Base-by-base conservation (phyloP, 1,284 basidiomycete genomes). In the Ustilago trichophora region DNA sequence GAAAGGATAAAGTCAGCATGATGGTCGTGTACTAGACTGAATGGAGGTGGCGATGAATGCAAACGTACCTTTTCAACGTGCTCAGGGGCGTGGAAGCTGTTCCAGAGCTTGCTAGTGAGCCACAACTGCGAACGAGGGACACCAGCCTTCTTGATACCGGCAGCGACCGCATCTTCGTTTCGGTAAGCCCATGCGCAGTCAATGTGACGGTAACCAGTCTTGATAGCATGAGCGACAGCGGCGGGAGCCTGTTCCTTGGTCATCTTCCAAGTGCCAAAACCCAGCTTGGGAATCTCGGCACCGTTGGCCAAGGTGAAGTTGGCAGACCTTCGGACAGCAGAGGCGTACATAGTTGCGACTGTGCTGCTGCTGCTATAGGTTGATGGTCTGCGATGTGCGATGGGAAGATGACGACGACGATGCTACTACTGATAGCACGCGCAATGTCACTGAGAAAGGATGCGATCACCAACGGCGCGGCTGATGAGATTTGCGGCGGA, bases 101-200 rank as follows among this genome's bases (percentile, higher is more conserved):
- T 84, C 88, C 90, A 91, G 35, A 93, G 85, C 83, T 94, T 92
- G 58, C 88, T 89, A 4, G 91, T 91, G 57, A 94, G 87, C 82
- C 90, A 94, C 58, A 95, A 85, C 65, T 93, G 89, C 25, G 86
- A 85, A 68, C 92, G 86, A 48, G 88, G 87, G 21, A 93, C 83
- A 19, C 85, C 92, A 51, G 89, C 89, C 41, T 86, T 86, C 26
- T 84, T 83, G 79, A 94, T 88, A 35, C 91, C 93, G 38, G 89
- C 77, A 11, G 91, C 92, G 25, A 91, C 91, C 80, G 92, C 90
- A 77, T 88, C 90, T 83, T 95, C 92, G 82, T 95, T 94, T 43
- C 82, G 74, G 63, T 82, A 76, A 25, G 73, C 34, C 43, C 73
- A 73, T 27, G 75, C 73, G 35, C 63, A 73, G 54, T 77, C 75